phyloP scores from a whole-genome alignment of 768 basidiomycete genomes.

The Lepiota subincarnata region DNA sequence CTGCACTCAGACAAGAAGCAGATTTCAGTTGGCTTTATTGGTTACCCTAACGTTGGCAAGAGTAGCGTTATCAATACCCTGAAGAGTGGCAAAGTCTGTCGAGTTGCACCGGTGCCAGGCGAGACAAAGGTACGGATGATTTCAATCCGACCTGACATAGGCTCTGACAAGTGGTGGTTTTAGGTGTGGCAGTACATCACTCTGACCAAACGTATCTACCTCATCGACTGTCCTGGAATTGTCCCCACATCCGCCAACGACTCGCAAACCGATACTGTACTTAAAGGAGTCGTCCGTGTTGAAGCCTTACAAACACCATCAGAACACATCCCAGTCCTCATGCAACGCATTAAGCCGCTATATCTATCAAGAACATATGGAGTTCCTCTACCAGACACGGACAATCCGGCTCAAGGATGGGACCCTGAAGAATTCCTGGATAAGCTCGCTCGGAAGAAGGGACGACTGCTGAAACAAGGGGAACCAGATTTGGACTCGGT shows the following conservation, averaged over 20 bases:
- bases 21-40: slow-evolving; percentile 96
- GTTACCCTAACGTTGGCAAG: slow-evolving; percentile 98
- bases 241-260: slow-evolving; percentile 87
- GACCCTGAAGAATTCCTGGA: slow-evolving; percentile 77
- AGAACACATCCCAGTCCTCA: slow-evolving; percentile 84
- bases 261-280: slow-evolving; percentile 83
- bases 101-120: slow-evolving; percentile 93
- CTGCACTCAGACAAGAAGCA: slow-evolving; percentile 99
- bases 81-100: slow-evolving; percentile 96
- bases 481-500: slow-evolving; percentile 92
- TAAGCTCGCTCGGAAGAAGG: slow-evolving; percentile 84
- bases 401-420: slow-evolving; percentile 53
- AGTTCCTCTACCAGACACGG: slow-evolving; percentile 57
- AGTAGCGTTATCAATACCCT: slow-evolving; percentile 97
- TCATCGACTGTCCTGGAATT: slow-evolving; percentile 98
- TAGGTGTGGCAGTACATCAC: slow-evolving; percentile 99
- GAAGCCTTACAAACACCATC: slow-evolving; percentile 91
- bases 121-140: slow-evolving; percentile 75
- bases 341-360: slow-evolving; percentile 88
- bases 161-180: slow-evolving; percentile 14
- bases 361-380: slow-evolving; percentile 87
- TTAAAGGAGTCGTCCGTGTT: slow-evolving; percentile 96
- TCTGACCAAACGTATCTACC: slow-evolving; percentile 91
- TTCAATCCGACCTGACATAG: background rate
- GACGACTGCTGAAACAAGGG: slow-evolving; percentile 88